Evolutionary conservation across 108 stramenopile species (phyloP), one percentile per base, ranked within the genome.

Genomic region (Craspedostauros australis): DNA sequence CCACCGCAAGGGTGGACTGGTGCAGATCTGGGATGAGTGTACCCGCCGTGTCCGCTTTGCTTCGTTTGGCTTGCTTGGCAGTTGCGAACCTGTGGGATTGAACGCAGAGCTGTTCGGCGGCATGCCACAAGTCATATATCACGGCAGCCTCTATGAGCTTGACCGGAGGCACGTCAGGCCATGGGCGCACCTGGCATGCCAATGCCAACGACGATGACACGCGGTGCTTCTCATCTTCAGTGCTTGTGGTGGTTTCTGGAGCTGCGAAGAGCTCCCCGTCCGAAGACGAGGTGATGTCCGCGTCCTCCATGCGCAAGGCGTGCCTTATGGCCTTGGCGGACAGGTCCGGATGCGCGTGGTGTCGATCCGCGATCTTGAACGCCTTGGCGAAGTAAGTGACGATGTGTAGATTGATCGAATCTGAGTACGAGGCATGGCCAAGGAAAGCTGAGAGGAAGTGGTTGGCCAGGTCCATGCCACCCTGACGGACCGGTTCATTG

Each of bases 91-190:
- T 49, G 9, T 70, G 27, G 7, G 76, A 70, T 25, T 72, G 63
- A 42, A 54, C 57, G 33, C 80, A 82, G 15, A 82, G 42, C 24
- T 65, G 50, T 66, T 86, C 85, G 18, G 81, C 78, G 12, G 73
- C 61, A 38, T 75, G 73, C 76, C 79, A 82, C 0, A 77, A 71
- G 48, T 79, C 76, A 7, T 50, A 49, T 14, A 66, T 54, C 27
- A 70, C 64, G 24, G 85, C 75, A 5, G 60, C 64, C 14, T 61
- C 37, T 16, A 82, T 64, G n/a, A 83, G 54, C 39, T 32, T 33
- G 26, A 62, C 46, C 31, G 71, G 69, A 24, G 59, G 19, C 7
- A 86, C 24, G 24, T 26, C 23, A 15, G 54, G 28, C 81, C 80
- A 86, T 1, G 81, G 81, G 21, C 54, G 57, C 21, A 77, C 39